phyloP scores from a whole-genome alignment of 176 grass and related monocot species.

The Bothriochloa decipiens region DNA sequence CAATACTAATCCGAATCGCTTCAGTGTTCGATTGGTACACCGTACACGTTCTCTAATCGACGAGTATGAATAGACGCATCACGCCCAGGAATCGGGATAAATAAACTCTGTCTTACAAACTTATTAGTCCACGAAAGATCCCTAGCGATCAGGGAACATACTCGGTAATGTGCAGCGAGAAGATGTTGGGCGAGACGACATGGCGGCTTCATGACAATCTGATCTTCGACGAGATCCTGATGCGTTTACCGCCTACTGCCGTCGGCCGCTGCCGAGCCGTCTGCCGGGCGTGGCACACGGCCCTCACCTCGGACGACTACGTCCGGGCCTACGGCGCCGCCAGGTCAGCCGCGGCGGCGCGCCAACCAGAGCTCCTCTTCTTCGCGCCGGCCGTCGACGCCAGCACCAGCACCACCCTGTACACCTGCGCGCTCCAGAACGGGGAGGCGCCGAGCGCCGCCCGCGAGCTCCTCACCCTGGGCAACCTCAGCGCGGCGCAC shows the following conservation, averaged over 20 bases:
- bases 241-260: not conserved
- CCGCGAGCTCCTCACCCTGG: conserved; percentile 6
- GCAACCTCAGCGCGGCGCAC: not conserved
- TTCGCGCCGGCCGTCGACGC: not conserved
- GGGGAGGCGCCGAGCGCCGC: not conserved
- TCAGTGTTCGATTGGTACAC: no score
- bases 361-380: not conserved
- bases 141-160: no score
- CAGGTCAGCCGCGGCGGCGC: not conserved
- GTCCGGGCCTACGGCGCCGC: not conserved
- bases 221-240: not conserved
- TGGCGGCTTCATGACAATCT: not conserved
- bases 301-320: not conserved
- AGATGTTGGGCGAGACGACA: not conserved
- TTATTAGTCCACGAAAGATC: no score
- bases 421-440: not conserved
- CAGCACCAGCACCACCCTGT: not conserved
- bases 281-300: not conserved
- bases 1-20: no score
- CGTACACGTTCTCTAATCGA: no score
- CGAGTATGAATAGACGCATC: no score
- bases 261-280: not conserved
- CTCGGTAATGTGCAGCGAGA: not conserved
- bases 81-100: no score
- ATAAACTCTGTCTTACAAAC: no score